These are phyloP conservation scores for Nakazawaea populi DNA, from an alignment of 805 yeast genomes.

Conservation along the genomic window DNA sequence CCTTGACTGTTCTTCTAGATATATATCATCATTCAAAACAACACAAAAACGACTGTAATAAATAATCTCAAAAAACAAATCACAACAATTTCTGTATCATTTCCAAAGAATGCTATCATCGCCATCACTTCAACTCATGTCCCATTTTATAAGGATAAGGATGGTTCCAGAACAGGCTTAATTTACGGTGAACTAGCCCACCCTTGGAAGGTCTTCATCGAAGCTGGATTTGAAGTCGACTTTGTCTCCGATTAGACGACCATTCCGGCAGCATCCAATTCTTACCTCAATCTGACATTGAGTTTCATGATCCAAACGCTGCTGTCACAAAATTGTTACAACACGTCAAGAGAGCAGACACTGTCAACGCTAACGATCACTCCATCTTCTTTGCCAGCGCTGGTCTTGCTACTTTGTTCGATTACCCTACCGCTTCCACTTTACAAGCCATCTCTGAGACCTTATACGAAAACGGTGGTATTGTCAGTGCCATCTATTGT, in stretches of 20 bases:
- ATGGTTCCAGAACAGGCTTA: constrained; percentile 55
- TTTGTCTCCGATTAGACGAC: constrained; percentile 52
- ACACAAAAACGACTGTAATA: too few relatives aligned
- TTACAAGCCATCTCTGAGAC: constrained; percentile 39
- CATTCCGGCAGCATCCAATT: constrained; percentile 40
- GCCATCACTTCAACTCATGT: constrained; percentile 38
- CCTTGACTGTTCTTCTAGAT: too few relatives aligned
- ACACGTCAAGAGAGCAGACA: constrained; percentile 41
- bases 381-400: constrained; percentile 56
- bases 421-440: constrained; percentile 45
- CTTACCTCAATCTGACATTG: constrained; percentile 39
- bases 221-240: constrained; percentile 46
- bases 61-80: too few relatives aligned
- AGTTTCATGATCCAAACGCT: constrained; percentile 23
- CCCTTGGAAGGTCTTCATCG: constrained; percentile 43
- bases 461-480: constrained; percentile 46
- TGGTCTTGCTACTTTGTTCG: constrained; percentile 60
- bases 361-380: constrained; percentile 42
- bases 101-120: constrained; percentile 30
- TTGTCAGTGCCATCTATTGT: constrained; percentile 55
- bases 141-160: constrained; percentile 47
- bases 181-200: constrained; percentile 55
- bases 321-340: constrained; percentile 32
- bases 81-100: too few relatives aligned
- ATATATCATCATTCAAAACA: too few relatives aligned